Conservation (phyloP, 225 moss, liverwort and hornwort species). For the Marchantia polymorpha region DNA sequence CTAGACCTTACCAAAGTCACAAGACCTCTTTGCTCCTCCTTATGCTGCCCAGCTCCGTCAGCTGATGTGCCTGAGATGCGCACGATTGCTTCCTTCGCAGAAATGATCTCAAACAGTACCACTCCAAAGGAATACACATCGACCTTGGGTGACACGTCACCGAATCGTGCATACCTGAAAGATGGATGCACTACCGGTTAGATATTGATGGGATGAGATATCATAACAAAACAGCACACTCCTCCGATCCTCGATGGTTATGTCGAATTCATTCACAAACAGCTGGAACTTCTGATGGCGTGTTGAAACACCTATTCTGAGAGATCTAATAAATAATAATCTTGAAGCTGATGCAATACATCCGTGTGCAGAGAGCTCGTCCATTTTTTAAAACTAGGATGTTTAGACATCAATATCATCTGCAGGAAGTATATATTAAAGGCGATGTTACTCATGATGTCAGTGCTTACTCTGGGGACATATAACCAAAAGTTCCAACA, state of each 20-base stretch:
- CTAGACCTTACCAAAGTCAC: conserved; percentile 55
- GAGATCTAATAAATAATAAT: background rate
- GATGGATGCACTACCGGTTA: background rate
- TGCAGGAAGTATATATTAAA: background rate
- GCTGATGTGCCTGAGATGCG: conserved; percentile 29
- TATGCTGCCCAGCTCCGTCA: conserved; percentile 16
- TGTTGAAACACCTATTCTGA: background rate
- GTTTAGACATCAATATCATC: background rate
- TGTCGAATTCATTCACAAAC: background rate
- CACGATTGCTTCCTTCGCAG: conserved; percentile 79
- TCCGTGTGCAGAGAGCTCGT: background rate
- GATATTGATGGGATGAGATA: too few relatives aligned
- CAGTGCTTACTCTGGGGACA: conserved; percentile 83
- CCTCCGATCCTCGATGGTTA: background rate
- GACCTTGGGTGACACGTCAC: conserved; percentile 86
- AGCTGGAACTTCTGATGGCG: background rate
- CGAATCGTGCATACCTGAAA: conserved; percentile 80
- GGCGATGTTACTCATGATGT: too few relatives aligned
- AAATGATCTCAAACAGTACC: conserved; percentile 77
- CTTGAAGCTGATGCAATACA: background rate
- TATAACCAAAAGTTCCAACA: conserved; percentile 94
- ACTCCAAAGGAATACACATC: conserved; percentile 93
- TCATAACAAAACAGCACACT: too few relatives aligned
- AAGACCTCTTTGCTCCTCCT: conserved; percentile 72
- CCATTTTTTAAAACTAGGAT: background rate